These are phyloP conservation scores for Fragaria vesca DNA, from an alignment of 306 rosid genomes.

Conservation along the genomic window DNA sequence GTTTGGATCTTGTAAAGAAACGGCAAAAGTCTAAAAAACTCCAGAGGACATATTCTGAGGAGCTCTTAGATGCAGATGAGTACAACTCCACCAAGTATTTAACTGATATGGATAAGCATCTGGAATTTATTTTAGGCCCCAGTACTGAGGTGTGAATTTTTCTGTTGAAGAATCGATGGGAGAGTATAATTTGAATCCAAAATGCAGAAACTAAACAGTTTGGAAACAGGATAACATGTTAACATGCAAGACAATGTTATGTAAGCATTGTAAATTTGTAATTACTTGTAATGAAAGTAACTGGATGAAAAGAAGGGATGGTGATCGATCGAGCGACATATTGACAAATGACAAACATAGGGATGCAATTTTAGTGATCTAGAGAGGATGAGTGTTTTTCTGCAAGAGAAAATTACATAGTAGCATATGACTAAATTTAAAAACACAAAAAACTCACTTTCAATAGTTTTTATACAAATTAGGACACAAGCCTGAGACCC, in stretches of 20 bases:
- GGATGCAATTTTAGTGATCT: neutral
- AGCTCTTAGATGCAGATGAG: constrained; percentile 81
- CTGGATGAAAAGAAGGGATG: neutral
- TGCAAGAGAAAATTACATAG: too few relatives aligned
- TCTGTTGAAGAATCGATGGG: neutral
- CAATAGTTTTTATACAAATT: too few relatives aligned
- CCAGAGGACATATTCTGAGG: constrained; percentile 72
- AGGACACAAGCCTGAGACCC: too few relatives aligned
- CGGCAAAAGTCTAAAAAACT: constrained; percentile 54
- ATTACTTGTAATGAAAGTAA: neutral
- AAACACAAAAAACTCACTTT: too few relatives aligned
- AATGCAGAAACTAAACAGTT: neutral
- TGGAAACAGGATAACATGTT: neutral
- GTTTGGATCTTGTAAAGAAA: constrained; percentile 33
- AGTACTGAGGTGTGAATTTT: constrained; percentile 20
- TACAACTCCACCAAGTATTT: constrained; percentile 72
- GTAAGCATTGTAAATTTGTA: neutral
- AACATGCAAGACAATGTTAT: neutral
- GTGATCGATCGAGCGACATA: neutral
- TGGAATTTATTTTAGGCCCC: constrained; percentile 51
- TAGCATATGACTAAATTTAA: too few relatives aligned
- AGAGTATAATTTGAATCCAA: neutral
- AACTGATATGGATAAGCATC: constrained; percentile 47
- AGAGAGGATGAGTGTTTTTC: neutral
- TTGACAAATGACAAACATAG: neutral